Conservation (phyloP, 352 stramenopile genomes). For the Globisporangium paroecandrum region DNA sequence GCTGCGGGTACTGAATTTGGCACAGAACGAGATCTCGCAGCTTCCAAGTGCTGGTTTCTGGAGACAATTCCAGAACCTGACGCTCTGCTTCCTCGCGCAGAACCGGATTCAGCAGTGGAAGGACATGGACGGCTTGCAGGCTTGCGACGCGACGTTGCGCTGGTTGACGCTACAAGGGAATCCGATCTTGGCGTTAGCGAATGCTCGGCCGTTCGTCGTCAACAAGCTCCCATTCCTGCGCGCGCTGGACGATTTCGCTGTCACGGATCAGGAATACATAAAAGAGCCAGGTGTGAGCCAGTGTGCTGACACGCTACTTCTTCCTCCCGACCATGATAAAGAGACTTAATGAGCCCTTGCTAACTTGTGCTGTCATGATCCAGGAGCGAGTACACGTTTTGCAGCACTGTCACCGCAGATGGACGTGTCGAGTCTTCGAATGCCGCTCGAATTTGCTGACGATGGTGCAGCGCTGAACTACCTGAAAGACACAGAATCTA, state of each 20-base stretch:
- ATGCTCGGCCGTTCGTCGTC: conserved; percentile 60
- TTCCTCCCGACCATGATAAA: not conserved
- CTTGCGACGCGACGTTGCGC: conserved; percentile 32
- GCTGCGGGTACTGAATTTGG: conserved; percentile 56
- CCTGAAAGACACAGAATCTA: conserved; percentile 24
- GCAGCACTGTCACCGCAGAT: conserved; percentile 5
- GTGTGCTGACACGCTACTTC: not conserved
- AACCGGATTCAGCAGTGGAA: conserved; percentile 52
- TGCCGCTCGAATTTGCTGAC: conserved; percentile 47
- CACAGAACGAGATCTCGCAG: conserved; percentile 45
- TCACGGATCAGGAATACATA: conserved; percentile 63
- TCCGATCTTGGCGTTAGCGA: conserved; percentile 48
- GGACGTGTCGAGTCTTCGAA: conserved; percentile 27
- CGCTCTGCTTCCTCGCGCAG: conserved; percentile 55
- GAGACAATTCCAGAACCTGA: conserved; percentile 40
- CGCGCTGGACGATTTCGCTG: conserved; percentile 57
- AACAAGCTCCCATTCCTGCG: conserved; percentile 63
- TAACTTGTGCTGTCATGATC: not conserved
- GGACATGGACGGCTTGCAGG: conserved; percentile 43
- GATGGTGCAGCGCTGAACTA: conserved; percentile 40
- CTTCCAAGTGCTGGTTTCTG: conserved; percentile 53
- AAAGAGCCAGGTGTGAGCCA: conserved; percentile 31
- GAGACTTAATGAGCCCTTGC: not conserved
- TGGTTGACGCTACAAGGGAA: conserved; percentile 67
- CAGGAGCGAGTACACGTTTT: conserved; percentile 15